A percentile compares a stretch with the other conserved stretches of the same genome.
Conservation (phyloP, 1,284 basidiomycete species). For the Sporisorium exsertum region DNA sequence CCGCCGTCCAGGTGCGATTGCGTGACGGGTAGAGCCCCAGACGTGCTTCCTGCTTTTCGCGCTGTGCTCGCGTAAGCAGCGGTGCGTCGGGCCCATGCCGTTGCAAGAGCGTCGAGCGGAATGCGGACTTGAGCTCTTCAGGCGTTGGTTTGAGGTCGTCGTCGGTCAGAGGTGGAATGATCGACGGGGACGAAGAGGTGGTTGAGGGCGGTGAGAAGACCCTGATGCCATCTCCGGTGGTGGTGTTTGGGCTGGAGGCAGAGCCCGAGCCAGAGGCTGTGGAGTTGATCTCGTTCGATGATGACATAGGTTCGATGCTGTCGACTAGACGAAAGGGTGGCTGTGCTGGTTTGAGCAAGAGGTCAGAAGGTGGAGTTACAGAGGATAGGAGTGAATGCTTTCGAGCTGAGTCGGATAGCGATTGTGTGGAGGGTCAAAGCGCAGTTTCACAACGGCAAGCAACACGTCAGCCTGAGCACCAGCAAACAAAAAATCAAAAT, state of each 20-base stretch:
- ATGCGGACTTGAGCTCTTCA: slow-evolving; percentile 79
- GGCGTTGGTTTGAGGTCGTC: slow-evolving; percentile 76
- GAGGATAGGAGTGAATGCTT: not conserved
- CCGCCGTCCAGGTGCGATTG: slow-evolving; percentile 82
- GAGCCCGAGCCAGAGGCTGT: slow-evolving; percentile 4
- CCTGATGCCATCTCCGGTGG: not conserved
- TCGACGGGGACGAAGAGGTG: slow-evolving; percentile 1
- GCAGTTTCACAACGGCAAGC: not conserved
- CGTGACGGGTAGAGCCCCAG: slow-evolving; percentile 73
- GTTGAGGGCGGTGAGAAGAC: slow-evolving; percentile 28
- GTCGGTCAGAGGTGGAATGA: not conserved
- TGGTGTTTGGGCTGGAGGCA: not conserved
- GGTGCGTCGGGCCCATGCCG: slow-evolving; percentile 81
- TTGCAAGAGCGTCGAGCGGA: slow-evolving; percentile 75
- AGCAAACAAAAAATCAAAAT: not conserved
- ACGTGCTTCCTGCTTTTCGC: slow-evolving; percentile 75
- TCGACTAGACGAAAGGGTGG: not conserved
- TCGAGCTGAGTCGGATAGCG: slow-evolving; percentile 1
- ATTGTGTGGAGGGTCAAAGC: slow-evolving; percentile 13
- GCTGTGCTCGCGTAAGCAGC: slow-evolving; percentile 77
- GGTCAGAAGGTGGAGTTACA: not conserved
- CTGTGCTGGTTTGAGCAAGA: not conserved
- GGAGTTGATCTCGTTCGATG: not conserved
- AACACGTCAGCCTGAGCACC: slow-evolving; percentile 12
- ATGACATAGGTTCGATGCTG: slow-evolving; percentile 1